Evolutionary conservation across 2,329 filamentous ascomycete species (phyloP).

Genomic region (Microcyclospora pomicola): DNA sequence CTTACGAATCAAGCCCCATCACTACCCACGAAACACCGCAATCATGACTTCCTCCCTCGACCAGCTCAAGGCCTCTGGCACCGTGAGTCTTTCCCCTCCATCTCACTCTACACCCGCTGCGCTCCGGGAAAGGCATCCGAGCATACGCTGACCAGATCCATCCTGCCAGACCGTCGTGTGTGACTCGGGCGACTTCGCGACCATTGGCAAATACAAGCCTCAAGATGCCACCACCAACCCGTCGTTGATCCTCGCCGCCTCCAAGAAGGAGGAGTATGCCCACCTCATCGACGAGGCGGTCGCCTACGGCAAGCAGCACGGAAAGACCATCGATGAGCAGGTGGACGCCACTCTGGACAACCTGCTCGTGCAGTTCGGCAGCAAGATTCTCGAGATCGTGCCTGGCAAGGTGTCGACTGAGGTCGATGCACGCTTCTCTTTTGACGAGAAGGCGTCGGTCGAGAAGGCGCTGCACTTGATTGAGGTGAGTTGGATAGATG

Average conservation of each 20-base stretch:
- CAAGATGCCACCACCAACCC: conserved; percentile 99
- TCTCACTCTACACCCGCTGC: conserved; percentile 1
- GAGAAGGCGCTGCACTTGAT: conserved; percentile 97
- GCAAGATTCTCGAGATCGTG: conserved; percentile 91
- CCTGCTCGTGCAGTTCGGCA: conserved; percentile 94
- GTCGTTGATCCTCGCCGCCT: conserved; percentile 91
- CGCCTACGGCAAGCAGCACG: conserved; percentile 67
- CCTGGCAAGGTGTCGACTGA: conserved; percentile 98
- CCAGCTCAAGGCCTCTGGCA: conserved; percentile 93
- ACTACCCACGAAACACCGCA: background rate
- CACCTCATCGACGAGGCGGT: conserved; percentile 79
- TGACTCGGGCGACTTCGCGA: conserved; percentile 75
- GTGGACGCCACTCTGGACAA: conserved; percentile 83
- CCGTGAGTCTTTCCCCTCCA: conserved; percentile 47
- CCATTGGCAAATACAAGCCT: conserved; percentile 99
- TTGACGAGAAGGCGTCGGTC: conserved; percentile 82
- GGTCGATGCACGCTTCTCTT: conserved; percentile 91
- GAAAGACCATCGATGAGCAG: conserved; percentile 57
- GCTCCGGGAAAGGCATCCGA: background rate
- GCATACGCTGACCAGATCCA: conserved; percentile 4
- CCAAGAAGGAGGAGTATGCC: conserved; percentile 95
- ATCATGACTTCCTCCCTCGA: conserved; percentile 81
- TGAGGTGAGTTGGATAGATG: conserved; percentile 47
- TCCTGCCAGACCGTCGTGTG: conserved; percentile 69
- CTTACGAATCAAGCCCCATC: too few species aligned